These are phyloP conservation scores for Cyclocybe aegerita DNA, from an alignment of 768 basidiomycete genomes.

Conservation along the genomic window DNA sequence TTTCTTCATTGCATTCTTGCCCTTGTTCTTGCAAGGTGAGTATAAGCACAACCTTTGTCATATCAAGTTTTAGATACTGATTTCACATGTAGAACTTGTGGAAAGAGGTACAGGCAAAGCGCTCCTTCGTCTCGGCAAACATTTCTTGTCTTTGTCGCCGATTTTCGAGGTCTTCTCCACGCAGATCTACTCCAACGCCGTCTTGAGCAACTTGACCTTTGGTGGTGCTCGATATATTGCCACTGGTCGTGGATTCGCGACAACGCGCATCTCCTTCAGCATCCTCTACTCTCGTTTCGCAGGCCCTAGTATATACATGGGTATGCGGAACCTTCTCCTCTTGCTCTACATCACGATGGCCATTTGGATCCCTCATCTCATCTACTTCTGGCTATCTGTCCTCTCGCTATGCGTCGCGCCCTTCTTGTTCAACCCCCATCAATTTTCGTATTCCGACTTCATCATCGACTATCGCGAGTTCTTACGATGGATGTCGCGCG, in stretches of 20 bases:
- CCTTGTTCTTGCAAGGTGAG: conserved; percentile 92
- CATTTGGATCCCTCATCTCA: conserved; percentile 91
- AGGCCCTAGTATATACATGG: conserved; percentile 99
- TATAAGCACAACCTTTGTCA: conserved; percentile 4
- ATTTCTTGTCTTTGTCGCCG: conserved; percentile 95
- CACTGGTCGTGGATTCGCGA: conserved; percentile 98
- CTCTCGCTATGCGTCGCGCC: conserved; percentile 94
- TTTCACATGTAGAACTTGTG: conserved; percentile 68
- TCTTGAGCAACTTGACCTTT: conserved; percentile 94
- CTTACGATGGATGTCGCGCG: conserved; percentile 98
- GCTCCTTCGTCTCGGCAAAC: conserved; percentile 89
- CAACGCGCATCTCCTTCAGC: conserved; percentile 92
- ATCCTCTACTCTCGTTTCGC: conserved; percentile 99
- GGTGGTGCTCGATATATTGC: conserved; percentile 99
- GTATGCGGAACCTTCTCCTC: conserved; percentile 89
- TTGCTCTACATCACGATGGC: conserved; percentile 90
- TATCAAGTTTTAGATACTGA: background rate
- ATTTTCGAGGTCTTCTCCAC: conserved; percentile 99
- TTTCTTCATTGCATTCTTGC: conserved; percentile 97
- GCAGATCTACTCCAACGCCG: conserved; percentile 96
- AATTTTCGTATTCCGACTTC: conserved; percentile 96
- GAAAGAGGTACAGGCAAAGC: conserved; percentile 97
- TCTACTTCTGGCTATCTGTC: conserved; percentile 99
- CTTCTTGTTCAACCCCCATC: conserved; percentile 99
- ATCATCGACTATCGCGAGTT: conserved; percentile 99